phyloP scores from a whole-genome alignment of 805 yeast genomes.

The Wickerhamomyces mucosus region DNA sequence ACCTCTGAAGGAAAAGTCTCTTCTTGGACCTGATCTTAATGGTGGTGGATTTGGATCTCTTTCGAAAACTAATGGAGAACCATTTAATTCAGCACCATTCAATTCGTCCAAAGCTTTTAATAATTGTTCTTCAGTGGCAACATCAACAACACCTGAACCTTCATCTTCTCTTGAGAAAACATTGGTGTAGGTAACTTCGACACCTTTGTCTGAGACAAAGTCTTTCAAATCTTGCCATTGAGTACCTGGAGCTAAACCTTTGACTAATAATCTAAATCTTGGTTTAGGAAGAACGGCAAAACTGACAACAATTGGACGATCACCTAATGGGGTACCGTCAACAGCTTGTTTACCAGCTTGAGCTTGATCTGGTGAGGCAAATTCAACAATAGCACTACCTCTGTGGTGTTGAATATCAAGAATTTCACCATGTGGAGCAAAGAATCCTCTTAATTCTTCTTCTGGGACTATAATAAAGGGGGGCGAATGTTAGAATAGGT shows the following conservation, averaged over 20 bases:
- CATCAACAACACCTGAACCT: constrained; percentile 38
- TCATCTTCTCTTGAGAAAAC: constrained; percentile 36
- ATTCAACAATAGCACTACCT: constrained; percentile 88
- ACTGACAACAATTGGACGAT: constrained; percentile 36
- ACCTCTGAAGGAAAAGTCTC: constrained; percentile 30
- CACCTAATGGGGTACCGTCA: constrained; percentile 44
- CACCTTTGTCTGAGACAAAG: constrained; percentile 69
- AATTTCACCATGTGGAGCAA: constrained; percentile 56
- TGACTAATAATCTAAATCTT: constrained; percentile 61
- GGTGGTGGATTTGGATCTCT: constrained; percentile 57
- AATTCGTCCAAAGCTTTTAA: constrained; percentile 64
- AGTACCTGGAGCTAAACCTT: constrained; percentile 63
- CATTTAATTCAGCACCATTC: constrained; percentile 64
- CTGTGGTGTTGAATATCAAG: constrained; percentile 61
- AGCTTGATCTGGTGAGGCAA: constrained; percentile 63
- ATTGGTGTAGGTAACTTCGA: constrained; percentile 51
- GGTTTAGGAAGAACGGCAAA: constrained; percentile 42
- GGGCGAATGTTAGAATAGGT: constrained; percentile 5
- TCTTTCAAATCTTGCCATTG: constrained; percentile 91
- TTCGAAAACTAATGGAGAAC: constrained; percentile 61
- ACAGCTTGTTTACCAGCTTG: constrained; percentile 61
- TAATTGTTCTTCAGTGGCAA: constrained; percentile 61
- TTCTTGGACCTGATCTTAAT: constrained; percentile 35
- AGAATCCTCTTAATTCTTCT: constrained; percentile 61
- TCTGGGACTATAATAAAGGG: constrained; percentile 26